Evolutionary conservation across 345 rosid genomes (phyloP).

Genomic region (Clausena lansium): DNA sequence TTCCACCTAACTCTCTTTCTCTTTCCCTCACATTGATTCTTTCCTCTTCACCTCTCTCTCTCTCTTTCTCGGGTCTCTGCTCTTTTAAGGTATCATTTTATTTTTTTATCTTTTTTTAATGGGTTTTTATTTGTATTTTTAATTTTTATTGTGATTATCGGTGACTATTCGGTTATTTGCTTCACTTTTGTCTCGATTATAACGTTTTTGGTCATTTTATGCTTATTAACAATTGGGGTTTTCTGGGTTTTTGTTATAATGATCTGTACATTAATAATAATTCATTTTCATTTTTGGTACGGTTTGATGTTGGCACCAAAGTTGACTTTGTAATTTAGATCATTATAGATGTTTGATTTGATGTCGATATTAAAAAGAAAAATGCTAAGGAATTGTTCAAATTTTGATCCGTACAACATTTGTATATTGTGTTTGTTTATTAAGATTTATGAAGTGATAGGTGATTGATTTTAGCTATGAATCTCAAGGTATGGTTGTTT

Average conservation of each 20-base stretch:
- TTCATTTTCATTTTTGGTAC: background rate
- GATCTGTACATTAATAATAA: background rate
- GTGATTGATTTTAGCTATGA: background rate
- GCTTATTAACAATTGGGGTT: background rate
- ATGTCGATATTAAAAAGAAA: background rate
- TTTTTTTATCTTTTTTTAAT: background rate
- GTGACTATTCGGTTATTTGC: background rate
- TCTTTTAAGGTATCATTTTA: background rate
- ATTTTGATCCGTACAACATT: background rate
- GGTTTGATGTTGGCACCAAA: background rate
- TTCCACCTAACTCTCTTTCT: conserved; percentile 24
- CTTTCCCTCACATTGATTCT: conserved; percentile 17
- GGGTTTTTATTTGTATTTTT: background rate
- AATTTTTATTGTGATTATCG: background rate
- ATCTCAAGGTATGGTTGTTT: background rate
- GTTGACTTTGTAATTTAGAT: background rate
- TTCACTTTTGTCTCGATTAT: background rate
- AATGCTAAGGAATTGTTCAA: background rate
- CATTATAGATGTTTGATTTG: background rate
- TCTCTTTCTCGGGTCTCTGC: background rate
- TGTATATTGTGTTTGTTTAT: background rate
- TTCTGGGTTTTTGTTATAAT: background rate
- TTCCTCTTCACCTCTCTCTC: background rate
- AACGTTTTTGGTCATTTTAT: background rate
- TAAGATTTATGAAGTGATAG: background rate